Evolutionary conservation across 495 filamentous ascomycete species (phyloP).

Genomic region (Xylaria bambusicola): DNA sequence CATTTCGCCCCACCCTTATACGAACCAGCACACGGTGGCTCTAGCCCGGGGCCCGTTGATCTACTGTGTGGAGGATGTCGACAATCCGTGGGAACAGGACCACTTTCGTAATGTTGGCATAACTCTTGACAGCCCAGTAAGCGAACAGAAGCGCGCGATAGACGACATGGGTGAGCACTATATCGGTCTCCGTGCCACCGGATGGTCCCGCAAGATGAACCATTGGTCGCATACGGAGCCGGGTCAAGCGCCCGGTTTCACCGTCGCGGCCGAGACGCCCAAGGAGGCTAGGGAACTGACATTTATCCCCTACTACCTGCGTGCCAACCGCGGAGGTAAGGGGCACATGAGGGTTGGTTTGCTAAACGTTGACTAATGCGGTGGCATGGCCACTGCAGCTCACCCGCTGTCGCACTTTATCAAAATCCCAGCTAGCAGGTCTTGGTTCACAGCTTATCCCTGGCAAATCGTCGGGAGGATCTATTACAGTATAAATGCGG

Average conservation of each 20-base stretch:
- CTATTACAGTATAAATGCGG: not conserved
- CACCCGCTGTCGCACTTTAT: not conserved
- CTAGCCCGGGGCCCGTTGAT: constrained; percentile 58
- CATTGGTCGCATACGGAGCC: constrained; percentile 24
- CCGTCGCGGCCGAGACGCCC: constrained; percentile 21
- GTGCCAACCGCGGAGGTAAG: constrained; percentile 52
- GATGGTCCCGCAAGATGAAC: constrained; percentile 30
- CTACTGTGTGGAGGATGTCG: constrained; percentile 60
- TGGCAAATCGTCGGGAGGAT: not conserved
- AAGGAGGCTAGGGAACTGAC: constrained; percentile 35
- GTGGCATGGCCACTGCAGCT: not conserved
- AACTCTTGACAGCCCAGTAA: constrained; percentile 34
- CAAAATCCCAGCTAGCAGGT: not conserved
- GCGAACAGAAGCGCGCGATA: constrained; percentile 35
- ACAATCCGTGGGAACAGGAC: constrained; percentile 58
- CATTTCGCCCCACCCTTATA: constrained; percentile 53
- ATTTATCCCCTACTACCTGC: constrained; percentile 54
- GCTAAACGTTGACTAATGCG: constrained; percentile 14
- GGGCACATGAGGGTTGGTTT: constrained; percentile 55
- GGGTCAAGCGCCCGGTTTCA: constrained; percentile 32
- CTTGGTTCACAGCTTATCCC: not conserved
- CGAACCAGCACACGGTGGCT: constrained; percentile 51
- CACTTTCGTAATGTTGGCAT: constrained; percentile 57
- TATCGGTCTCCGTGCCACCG: constrained; percentile 32
- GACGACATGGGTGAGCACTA: constrained; percentile 35